These are phyloP conservation scores for Podospora comata DNA, from an alignment of 495 filamentous ascomycete genomes.

Conservation along the genomic window DNA sequence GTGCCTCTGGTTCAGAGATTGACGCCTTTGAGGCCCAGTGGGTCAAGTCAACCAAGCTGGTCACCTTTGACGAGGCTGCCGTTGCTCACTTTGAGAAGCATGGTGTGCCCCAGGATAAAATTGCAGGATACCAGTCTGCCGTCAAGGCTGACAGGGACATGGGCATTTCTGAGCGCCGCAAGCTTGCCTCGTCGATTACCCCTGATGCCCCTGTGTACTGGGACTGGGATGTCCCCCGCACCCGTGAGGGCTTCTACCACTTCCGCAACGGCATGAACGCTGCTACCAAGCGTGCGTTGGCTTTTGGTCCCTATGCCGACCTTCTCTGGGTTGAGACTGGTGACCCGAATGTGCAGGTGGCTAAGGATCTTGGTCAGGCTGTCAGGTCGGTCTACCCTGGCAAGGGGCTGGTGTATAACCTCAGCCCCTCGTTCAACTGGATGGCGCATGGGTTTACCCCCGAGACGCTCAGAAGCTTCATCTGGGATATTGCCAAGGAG, in stretches of 20 bases:
- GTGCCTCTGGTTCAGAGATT: conserved; percentile 74
- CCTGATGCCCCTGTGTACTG: conserved; percentile 61
- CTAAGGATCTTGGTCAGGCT: conserved; percentile 66
- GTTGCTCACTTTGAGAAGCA: conserved; percentile 65
- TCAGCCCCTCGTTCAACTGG: conserved; percentile 97
- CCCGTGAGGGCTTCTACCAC: conserved; percentile 94
- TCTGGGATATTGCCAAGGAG: conserved; percentile 92
- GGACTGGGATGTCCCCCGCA: conserved; percentile 89
- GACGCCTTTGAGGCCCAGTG: conserved; percentile 82
- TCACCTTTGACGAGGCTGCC: conserved; percentile 90
- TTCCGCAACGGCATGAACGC: conserved; percentile 83
- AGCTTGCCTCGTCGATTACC: conserved; percentile 62
- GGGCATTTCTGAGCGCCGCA: conserved; percentile 70
- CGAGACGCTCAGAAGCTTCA: conserved; percentile 74
- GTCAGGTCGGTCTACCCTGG: conserved; percentile 64
- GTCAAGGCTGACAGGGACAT: conserved; percentile 64
- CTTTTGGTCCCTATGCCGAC: conserved; percentile 89
- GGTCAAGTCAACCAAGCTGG: conserved; percentile 81
- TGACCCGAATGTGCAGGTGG: conserved; percentile 75
- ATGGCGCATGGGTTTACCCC: conserved; percentile 88
- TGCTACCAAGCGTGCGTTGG: conserved; percentile 87
- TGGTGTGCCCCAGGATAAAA: conserved; percentile 56
- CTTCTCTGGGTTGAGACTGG: conserved; percentile 97
- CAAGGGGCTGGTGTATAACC: conserved; percentile 94
- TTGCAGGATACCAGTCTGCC: conserved; percentile 61